A percentile compares a stretch with the other conserved stretches of the same genome.
Evolutionary conservation across 140 eudicot species (phyloP).

Genomic region (Erigeron philadelphicus): DNA sequence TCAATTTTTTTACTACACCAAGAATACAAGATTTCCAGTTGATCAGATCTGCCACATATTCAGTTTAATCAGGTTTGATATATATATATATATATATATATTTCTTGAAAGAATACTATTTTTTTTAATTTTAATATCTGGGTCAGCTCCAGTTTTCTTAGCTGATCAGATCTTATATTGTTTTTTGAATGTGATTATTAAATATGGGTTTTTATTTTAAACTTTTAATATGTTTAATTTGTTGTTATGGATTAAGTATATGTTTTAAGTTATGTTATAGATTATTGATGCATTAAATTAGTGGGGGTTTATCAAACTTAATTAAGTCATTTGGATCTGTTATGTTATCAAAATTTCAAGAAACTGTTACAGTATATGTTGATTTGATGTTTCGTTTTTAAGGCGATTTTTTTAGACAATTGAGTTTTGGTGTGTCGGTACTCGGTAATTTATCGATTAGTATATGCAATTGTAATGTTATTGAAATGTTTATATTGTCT

Average conservation of each 20-base stretch:
- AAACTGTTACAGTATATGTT: neutral
- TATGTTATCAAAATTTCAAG: neutral
- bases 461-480: neutral
- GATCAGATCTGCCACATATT: constrained; percentile 28
- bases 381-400: constrained; percentile 1
- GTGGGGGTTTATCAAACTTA: neutral
- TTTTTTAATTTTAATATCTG: constrained; percentile 26
- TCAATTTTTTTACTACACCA: constrained; percentile 17
- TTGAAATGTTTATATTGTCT: neutral
- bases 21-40: constrained; percentile 11
- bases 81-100: neutral
- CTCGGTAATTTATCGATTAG: constrained; percentile 11
- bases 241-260: constrained; percentile 20
- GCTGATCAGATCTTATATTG: constrained; percentile 23
- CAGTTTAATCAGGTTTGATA: constrained; percentile 31
- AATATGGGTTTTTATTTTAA: constrained; percentile 22
- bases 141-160: constrained; percentile 26
- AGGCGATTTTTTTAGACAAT: too few species aligned
- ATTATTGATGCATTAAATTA: constrained; percentile 1
- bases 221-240: constrained; percentile 24
- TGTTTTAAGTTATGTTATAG: constrained; percentile 24
- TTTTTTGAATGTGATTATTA: constrained; percentile 22
- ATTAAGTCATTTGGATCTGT: neutral
- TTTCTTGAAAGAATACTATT: constrained; percentile 9
- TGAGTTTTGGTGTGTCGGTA: constrained; percentile 3